Evolutionary conservation across 2,329 filamentous ascomycete species (phyloP).

Genomic region (Biscogniauxia mediterranea): DNA sequence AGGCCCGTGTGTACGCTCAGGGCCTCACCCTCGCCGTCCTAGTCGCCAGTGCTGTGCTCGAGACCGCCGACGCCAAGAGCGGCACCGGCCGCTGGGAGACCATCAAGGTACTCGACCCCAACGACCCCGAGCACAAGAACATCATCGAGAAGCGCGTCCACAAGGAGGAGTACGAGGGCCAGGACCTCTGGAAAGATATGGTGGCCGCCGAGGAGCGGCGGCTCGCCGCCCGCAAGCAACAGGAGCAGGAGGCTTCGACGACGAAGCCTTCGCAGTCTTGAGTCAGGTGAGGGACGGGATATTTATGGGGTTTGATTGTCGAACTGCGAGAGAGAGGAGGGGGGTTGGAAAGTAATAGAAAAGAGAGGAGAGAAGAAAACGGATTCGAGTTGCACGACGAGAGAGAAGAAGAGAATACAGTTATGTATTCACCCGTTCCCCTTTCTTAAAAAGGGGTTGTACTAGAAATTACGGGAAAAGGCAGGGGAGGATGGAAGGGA

Average conservation of each 20-base stretch:
- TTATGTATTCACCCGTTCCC: no score
- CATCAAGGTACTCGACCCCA: conserved; percentile 73
- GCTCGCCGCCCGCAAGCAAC: conserved; percentile 36
- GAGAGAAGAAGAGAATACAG: no score
- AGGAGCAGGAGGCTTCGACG: conserved; percentile 20
- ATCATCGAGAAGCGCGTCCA: conserved; percentile 85
- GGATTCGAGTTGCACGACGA: no score
- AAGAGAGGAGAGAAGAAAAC: no score
- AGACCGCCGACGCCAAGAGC: conserved; percentile 72
- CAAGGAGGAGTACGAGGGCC: conserved; percentile 81
- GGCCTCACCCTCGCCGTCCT: conserved; percentile 81
- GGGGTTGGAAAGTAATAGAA: no score
- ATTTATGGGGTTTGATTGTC: no score
- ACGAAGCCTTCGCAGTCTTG: not conserved
- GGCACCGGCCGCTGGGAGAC: conserved; percentile 82
- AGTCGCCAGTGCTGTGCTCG: conserved; percentile 77
- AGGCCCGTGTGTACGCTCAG: conserved; percentile 93
- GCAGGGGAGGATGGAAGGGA: no score
- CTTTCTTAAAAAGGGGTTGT: no score
- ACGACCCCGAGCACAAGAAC: conserved; percentile 79
- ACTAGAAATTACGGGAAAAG: no score
- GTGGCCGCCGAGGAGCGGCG: conserved; percentile 74
- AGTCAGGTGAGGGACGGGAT: no score
- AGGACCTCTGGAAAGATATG: conserved; percentile 95
- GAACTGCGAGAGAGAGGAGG: no score